Percentiles rank a stretch among this genome's conserved stretches.
Evolutionary conservation across 768 basidiomycete genomes (phyloP).

Genomic region (Boletellus sp.): DNA sequence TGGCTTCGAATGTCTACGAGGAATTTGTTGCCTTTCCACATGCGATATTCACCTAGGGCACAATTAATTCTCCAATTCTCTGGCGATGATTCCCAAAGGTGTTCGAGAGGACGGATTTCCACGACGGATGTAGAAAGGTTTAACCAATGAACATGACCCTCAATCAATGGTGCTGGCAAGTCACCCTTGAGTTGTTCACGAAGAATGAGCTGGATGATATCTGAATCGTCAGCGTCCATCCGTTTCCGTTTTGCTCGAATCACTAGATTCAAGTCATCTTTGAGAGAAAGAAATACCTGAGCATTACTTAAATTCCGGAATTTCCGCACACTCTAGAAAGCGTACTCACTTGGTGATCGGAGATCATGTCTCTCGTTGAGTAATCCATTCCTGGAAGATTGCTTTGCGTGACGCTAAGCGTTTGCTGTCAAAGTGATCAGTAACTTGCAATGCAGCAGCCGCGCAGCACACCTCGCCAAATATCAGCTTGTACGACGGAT

Average conservation of each 20-base stretch:
- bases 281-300: neutral
- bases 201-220: constrained; percentile 19
- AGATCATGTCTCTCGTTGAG: neutral
- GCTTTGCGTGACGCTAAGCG: neutral
- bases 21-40: neutral
- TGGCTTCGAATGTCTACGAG: constrained; percentile 27
- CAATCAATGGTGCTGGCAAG: neutral
- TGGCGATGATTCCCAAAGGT: constrained; percentile 13
- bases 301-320: neutral
- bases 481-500: constrained; percentile 15
- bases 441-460: neutral
- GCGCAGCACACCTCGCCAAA: constrained; percentile 16
- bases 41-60: neutral
- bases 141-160: constrained; percentile 28
- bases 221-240: neutral
- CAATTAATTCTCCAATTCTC: constrained; percentile 22
- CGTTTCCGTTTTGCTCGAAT: constrained; percentile 8
- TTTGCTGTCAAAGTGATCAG: neutral
- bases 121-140: constrained; percentile 16
- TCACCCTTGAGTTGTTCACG: constrained; percentile 15
- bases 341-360: neutral
- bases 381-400: neutral
- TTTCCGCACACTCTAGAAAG: neutral
- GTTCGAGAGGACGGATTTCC: constrained; percentile 23
- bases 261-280: constrained; percentile 13